Base-by-base conservation (phyloP, 2,329 filamentous ascomycete genomes). In the Trichoderma sp. region DNA sequence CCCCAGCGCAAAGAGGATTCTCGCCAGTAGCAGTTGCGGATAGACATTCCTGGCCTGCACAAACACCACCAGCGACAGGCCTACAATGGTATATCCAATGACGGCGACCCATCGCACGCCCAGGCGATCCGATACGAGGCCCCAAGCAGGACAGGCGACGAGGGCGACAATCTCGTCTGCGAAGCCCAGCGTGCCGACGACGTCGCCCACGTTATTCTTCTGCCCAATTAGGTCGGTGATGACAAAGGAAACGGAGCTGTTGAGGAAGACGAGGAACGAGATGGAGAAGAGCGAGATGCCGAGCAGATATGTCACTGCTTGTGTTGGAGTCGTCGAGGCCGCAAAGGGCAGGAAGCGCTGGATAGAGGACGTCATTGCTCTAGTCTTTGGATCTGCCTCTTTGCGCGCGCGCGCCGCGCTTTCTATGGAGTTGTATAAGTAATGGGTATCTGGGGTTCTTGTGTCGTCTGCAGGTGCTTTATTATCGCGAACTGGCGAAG, bases 11-110 rank as follows among this genome's bases (percentile, higher is more conserved):
- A 99, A 99, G 66, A 96, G 82, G 60, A 98, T 83, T 71, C 95
- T 86, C 65, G 92, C 93, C 50, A 97, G 81, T 65, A 98, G 82
- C 72, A 99, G 83, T 77, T 97, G 90, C 10, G 95, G 94, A 79
- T 97, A 97, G 9, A 97, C 88, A 79, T 94, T 93, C 72, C 83
- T 85, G 32, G 92, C 92, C 83, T 96, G 92, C 29, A 97, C 94
- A 74, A 97, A 92, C 15, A 93, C 77, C 54, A 91, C 86, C 69
- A 99, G 80, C 22, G 92, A 87, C 13, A 93, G 70, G 1, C 91
- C 93, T 65, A 98, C 91, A 72, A 97, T 87, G 27, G 85, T 79
- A 77, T 97, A 99, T 8, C 95, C 95, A 45, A 91, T 79, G 27
- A 93, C 90, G 71, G 87, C 87, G 25, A 91, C 89, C 80, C 85